phyloP scores from a whole-genome alignment of 164 flowering plant genomes.

The Saururus chinensis region DNA sequence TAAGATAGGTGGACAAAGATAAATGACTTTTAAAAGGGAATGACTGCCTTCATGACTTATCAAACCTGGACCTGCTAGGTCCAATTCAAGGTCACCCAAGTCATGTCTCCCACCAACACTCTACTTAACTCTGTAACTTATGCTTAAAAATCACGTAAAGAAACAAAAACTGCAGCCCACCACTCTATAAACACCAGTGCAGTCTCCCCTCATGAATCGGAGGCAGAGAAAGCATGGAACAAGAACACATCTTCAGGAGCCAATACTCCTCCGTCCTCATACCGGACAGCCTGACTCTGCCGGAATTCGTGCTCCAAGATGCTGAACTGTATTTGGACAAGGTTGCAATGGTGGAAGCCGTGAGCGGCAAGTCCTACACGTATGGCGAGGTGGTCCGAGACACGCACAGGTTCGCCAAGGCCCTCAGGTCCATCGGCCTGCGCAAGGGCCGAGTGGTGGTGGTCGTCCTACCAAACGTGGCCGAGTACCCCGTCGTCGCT shows the following conservation, averaged over 20 bases:
- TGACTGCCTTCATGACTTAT: background rate
- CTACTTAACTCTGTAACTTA: conserved; percentile 13
- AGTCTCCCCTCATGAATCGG: background rate
- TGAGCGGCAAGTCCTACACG: conserved; percentile 52
- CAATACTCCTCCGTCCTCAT: conserved; percentile 45
- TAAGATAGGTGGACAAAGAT: too few species aligned
- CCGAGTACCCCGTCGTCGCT: conserved; percentile 68
- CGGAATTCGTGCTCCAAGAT: conserved; percentile 73
- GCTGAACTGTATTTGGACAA: conserved; percentile 56
- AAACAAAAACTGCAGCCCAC: background rate
- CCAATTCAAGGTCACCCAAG: background rate
- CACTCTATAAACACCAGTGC: background rate
- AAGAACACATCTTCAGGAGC: conserved; percentile 65
- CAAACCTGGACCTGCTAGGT: background rate
- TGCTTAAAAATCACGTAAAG: conserved; percentile 16
- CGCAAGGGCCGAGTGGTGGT: conserved; percentile 73
- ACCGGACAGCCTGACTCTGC: conserved; percentile 63
- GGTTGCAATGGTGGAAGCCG: conserved; percentile 78
- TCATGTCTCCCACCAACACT: background rate
- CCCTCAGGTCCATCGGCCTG: conserved; percentile 66
- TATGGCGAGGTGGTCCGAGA: conserved; percentile 54
- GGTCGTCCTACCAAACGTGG: conserved; percentile 79
- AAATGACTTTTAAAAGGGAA: background rate
- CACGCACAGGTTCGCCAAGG: conserved; percentile 57
- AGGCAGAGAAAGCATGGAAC: conserved; percentile 5